Evolutionary conservation across 2,329 filamentous ascomycete genomes (phyloP).

Genomic region (Phialemoniopsis sp.): DNA sequence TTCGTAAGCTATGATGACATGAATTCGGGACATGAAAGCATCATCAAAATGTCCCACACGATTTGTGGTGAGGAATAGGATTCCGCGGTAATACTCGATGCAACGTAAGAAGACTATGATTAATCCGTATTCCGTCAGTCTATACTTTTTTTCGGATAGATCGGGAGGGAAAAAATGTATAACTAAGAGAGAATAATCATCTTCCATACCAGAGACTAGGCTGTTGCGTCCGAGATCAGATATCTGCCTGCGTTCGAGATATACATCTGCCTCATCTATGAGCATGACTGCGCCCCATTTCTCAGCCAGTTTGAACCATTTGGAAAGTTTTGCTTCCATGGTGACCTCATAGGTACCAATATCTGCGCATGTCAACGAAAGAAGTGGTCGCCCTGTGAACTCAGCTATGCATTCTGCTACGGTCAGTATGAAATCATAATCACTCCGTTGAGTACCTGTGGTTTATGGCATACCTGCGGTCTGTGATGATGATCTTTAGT

Average conservation of each 20-base stretch:
- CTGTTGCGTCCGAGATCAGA: slow-evolving; percentile 15
- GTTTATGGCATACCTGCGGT: slow-evolving; percentile 7
- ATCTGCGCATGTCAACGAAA: slow-evolving; percentile 9
- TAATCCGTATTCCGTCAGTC: not conserved
- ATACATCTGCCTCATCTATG: slow-evolving; percentile 20
- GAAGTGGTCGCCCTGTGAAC: slow-evolving; percentile 12
- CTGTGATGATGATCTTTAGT: not conserved
- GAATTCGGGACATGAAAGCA: slow-evolving; percentile 16
- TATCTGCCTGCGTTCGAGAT: slow-evolving; percentile 11
- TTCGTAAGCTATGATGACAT: slow-evolving; percentile 10
- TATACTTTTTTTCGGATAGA: not conserved
- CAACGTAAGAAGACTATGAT: slow-evolving; percentile 13
- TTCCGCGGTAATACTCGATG: slow-evolving; percentile 19
- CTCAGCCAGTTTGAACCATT: slow-evolving; percentile 8
- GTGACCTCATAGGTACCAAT: slow-evolving; percentile 9
- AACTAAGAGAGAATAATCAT: not conserved
- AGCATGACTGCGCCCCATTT: slow-evolving; percentile 11
- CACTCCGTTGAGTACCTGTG: not conserved
- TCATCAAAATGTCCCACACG: slow-evolving; percentile 29
- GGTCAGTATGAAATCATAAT: not conserved
- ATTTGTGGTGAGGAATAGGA: slow-evolving; percentile 20
- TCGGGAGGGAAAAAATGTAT: not conserved
- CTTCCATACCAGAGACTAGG: slow-evolving; percentile 11
- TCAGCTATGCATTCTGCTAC: slow-evolving; percentile 15
- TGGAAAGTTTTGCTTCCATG: slow-evolving; percentile 10